Percentiles rank a stretch among this genome's conserved stretches.
Conservation (phyloP, 2,329 filamentous ascomycete genomes). For the Pseudogymnoascus sp. region DNA sequence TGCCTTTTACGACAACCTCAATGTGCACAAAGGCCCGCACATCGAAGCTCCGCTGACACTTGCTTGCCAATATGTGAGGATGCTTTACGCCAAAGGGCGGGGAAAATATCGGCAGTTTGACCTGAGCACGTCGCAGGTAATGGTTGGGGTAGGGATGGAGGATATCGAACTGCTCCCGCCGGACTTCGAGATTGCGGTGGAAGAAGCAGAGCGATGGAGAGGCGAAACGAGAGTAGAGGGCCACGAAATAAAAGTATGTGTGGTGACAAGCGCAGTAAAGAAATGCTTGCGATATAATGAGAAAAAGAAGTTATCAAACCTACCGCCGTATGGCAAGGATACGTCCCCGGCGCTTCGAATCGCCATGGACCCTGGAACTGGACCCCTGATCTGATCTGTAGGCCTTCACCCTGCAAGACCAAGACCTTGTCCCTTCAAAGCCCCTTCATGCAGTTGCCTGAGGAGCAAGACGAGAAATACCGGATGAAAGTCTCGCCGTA, state of each 20-base stretch:
- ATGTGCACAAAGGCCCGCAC: constrained; percentile 44
- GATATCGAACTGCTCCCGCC: constrained; percentile 16
- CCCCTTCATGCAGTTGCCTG: background rate
- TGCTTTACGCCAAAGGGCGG: constrained; percentile 17
- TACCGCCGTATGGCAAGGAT: background rate
- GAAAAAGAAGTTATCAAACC: background rate
- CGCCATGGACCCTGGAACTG: background rate
- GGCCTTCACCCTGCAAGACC: background rate
- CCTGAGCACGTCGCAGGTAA: constrained; percentile 17
- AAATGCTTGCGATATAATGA: background rate
- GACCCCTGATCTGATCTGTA: background rate
- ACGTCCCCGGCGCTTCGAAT: background rate
- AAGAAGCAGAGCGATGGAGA: constrained; percentile 13
- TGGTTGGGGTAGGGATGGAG: constrained; percentile 20
- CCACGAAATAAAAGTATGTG: background rate
- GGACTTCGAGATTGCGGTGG: constrained; percentile 18
- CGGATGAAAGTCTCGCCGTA: background rate
- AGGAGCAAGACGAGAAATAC: background rate
- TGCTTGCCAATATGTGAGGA: constrained; percentile 37
- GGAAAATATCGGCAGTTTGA: constrained; percentile 14
- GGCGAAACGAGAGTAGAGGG: background rate
- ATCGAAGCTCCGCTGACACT: constrained; percentile 46
- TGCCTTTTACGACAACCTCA: constrained; percentile 42
- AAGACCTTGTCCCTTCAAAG: background rate
- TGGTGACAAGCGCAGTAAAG: background rate